A percentile compares a stretch with the other conserved stretches of the same genome.
phyloP scores from a whole-genome alignment of 176 grass and related monocot genomes.

The Cenchrus americanus region DNA sequence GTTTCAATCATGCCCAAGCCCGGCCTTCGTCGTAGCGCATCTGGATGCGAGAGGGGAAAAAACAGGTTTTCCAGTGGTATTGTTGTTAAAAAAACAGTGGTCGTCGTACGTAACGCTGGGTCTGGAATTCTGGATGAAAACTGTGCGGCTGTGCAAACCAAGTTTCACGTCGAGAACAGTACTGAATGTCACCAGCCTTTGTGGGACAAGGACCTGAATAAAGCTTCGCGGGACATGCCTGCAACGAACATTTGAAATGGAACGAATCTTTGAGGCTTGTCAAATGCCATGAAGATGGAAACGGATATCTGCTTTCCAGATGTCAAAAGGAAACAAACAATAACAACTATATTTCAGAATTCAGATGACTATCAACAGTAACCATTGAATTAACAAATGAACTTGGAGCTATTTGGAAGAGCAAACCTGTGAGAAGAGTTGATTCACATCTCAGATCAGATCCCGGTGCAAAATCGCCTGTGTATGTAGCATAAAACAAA shows the following conservation, averaged over 20 bases:
- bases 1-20: slow-evolving; percentile 39
- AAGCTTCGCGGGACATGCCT: not conserved
- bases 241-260: slow-evolving; percentile 17
- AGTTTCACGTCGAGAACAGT: slow-evolving; percentile 33
- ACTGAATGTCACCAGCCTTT: not conserved
- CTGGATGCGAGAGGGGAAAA: not conserved
- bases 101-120: not conserved
- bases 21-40: slow-evolving; percentile 16
- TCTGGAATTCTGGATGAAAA: not conserved
- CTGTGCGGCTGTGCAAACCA: not conserved
- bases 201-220: not conserved
- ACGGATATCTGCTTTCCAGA: slow-evolving; percentile 36
- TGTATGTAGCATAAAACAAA: not conserved
- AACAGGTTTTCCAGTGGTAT: no score
- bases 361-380: slow-evolving; percentile 19
- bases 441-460: slow-evolving; percentile 36
- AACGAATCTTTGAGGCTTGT: slow-evolving; percentile 19
- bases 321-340: slow-evolving; percentile 28
- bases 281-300: slow-evolving; percentile 26
- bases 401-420: slow-evolving; percentile 13
- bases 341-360: not conserved
- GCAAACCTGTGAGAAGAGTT: not conserved
- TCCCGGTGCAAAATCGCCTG: slow-evolving; percentile 26
- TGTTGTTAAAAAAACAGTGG: not conserved
- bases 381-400: slow-evolving; percentile 11